phyloP scores from a whole-genome alignment of 176 grass and related monocot species.

The Hyparrhenia diplandra region DNA sequence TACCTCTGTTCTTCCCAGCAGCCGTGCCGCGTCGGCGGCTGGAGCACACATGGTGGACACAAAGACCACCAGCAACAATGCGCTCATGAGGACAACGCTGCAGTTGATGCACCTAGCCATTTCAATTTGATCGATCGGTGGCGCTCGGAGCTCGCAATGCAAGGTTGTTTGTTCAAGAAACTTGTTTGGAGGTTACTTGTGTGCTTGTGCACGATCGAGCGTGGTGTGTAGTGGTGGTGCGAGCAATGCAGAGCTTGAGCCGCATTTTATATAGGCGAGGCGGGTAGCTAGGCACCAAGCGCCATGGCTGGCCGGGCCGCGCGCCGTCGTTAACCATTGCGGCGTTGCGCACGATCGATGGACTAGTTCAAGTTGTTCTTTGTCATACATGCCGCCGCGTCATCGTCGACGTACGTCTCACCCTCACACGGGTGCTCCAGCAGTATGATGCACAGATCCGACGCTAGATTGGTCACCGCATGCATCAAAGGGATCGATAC shows the following conservation, averaged over 20 bases:
- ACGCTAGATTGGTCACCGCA: background rate
- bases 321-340: background rate
- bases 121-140: background rate
- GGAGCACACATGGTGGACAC: background rate
- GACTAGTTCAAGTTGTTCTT: background rate
- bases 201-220: background rate
- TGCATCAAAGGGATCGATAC: background rate
- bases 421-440: background rate
- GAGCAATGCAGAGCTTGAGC: background rate
- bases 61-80: background rate
- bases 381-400: background rate
- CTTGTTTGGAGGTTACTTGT: background rate
- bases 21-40: background rate
- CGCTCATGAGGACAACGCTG: background rate
- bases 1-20: background rate
- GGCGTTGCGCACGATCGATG: too few relatives aligned
- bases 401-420: background rate
- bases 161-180: background rate
- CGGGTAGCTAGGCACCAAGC: background rate
- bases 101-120: background rate
- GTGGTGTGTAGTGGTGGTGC: background rate
- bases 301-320: background rate
- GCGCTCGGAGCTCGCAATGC: background rate
- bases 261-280: conserved; percentile 4
- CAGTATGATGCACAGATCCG: background rate